Evolutionary conservation across 208 protist species (phyloP), one percentile per base, ranked within the genome.

Genomic region (Wallacemonas sp.): DNA sequence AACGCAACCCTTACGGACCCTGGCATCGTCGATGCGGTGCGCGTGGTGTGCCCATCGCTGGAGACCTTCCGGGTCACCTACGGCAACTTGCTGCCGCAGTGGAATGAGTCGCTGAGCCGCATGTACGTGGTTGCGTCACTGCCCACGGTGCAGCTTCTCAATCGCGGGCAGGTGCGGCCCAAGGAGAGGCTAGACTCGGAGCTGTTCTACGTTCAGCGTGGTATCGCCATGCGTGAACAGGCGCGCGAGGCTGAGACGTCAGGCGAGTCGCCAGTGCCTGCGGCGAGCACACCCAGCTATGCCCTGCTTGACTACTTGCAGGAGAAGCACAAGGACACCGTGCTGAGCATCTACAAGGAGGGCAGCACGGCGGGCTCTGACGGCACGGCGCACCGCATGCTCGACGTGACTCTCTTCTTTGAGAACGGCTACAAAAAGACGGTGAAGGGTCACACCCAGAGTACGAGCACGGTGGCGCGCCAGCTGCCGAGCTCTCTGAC

Each of bases 71-170:
- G 90, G 65, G 87, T 94, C 55, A 88, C 87, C 36, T 94, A 96
- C 65, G 65, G 67, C 48, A 36, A 68, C 16, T 61, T 96, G 46
- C 81, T 94, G 54, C 87, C 87, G 0, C 48, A 72, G 21, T 94
- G 86, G 85, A 94, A 93, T 41, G 87, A 90, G 26, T 85, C 86
- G n/a, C 74, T 87, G 44, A 75, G 69, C 11, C 90, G 90, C 34
- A 96, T 96, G 90, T 91, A 84, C 65, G 84, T 92, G 1, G 84
- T 96, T 21, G 90, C 90, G 19, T 84, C 87, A 17, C 61, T 96
- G 49, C 90, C 90, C 5, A 81, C 74, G 17, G 78, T 96, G 30
- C 78, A 78, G 2, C 70, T 83, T 24, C 78, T 96, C 0, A 96
- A 96, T 57, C 75, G 88, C 16, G 86, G 85, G 27, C 70, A 83